Evolutionary conservation across 2,329 filamentous ascomycete species (phyloP).

Genomic region (Monascus ruber): DNA sequence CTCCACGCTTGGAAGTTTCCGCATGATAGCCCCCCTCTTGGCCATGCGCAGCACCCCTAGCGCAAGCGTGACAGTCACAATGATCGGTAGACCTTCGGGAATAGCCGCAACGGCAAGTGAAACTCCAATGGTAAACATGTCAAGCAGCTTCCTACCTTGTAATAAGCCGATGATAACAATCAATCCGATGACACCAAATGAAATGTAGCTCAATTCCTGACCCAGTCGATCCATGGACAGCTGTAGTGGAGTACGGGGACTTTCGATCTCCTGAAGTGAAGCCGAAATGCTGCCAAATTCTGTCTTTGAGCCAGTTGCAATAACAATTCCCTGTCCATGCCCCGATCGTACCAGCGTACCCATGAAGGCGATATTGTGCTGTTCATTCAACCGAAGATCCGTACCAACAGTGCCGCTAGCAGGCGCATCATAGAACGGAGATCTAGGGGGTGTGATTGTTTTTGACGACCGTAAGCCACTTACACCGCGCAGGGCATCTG

Average conservation of each 20-base stretch:
- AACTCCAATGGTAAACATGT: conserved; percentile 96
- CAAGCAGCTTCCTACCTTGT: conserved; percentile 77
- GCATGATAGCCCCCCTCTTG: conserved; percentile 85
- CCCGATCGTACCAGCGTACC: conserved; percentile 91
- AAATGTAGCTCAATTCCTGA: conserved; percentile 91
- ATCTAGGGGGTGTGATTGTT: conserved; percentile 31
- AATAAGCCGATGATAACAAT: conserved; percentile 86
- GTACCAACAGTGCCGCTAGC: conserved; percentile 49
- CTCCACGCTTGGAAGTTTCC: conserved; percentile 91
- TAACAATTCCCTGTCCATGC: conserved; percentile 92
- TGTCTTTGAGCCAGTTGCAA: conserved; percentile 84
- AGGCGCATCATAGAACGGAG: conserved; percentile 48
- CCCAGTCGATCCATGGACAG: conserved; percentile 96
- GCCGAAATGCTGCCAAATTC: conserved; percentile 95
- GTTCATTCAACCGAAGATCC: conserved; percentile 58
- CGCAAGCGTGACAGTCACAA: conserved; percentile 92
- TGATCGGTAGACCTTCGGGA: conserved; percentile 91
- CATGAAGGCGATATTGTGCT: conserved; percentile 95
- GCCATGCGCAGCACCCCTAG: conserved; percentile 96
- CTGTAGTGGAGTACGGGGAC: conserved; percentile 84
- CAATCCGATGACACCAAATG: conserved; percentile 83
- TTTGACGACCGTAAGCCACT: conserved; percentile 19
- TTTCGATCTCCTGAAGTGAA: conserved; percentile 88
- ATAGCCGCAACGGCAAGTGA: conserved; percentile 94
- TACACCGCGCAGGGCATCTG: conserved; percentile 44